Percentiles rank a stretch among this genome's conserved stretches.
Evolutionary conservation across 1,284 basidiomycete species (phyloP).

Genomic region (Fomitopsis betulina): DNA sequence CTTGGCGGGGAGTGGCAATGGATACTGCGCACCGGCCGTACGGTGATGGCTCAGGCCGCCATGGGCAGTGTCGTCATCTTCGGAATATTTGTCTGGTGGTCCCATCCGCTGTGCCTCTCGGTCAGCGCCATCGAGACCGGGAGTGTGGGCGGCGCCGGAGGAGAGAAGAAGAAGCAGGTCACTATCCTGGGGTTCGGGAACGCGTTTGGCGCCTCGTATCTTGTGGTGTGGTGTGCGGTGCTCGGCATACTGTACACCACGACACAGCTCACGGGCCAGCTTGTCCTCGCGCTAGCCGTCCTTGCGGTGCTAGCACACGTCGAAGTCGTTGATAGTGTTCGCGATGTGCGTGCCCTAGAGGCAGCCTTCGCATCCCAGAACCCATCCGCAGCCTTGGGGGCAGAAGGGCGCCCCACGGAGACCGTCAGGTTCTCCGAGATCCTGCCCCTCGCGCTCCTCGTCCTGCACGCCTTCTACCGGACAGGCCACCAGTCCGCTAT

Average conservation of each 20-base stretch:
- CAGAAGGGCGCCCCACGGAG: conserved; percentile 24
- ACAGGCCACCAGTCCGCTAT: conserved; percentile 94
- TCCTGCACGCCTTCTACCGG: conserved; percentile 73
- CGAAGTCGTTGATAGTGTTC: conserved; percentile 75
- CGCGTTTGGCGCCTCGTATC: conserved; percentile 82
- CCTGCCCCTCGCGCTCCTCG: conserved; percentile 72
- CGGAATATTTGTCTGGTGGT: conserved; percentile 65
- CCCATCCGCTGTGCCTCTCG: conserved; percentile 69
- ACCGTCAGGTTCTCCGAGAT: conserved; percentile 64
- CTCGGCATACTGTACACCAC: conserved; percentile 65
- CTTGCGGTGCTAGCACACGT: conserved; percentile 69
- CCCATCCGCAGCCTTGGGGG: conserved; percentile 37
- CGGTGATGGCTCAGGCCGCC: conserved; percentile 57
- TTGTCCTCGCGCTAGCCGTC: conserved; percentile 62
- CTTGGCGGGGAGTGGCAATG: conserved; percentile 36
- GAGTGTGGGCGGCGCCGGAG: conserved; percentile 6
- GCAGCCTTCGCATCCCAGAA: conserved; percentile 41
- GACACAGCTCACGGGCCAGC: conserved; percentile 79
- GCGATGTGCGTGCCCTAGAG: conserved; percentile 64
- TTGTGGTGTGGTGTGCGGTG: conserved; percentile 73
- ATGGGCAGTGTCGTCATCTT: conserved; percentile 48
- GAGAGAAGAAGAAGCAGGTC: conserved; percentile 40
- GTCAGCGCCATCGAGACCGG: conserved; percentile 32
- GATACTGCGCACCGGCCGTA: conserved; percentile 48
- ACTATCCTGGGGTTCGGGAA: conserved; percentile 87